Percentiles rank a stretch among this genome's conserved stretches.
These are phyloP conservation scores for Ophiocytium majus DNA, from an alignment of 352 stramenopile species.

Conservation along the genomic window DNA sequence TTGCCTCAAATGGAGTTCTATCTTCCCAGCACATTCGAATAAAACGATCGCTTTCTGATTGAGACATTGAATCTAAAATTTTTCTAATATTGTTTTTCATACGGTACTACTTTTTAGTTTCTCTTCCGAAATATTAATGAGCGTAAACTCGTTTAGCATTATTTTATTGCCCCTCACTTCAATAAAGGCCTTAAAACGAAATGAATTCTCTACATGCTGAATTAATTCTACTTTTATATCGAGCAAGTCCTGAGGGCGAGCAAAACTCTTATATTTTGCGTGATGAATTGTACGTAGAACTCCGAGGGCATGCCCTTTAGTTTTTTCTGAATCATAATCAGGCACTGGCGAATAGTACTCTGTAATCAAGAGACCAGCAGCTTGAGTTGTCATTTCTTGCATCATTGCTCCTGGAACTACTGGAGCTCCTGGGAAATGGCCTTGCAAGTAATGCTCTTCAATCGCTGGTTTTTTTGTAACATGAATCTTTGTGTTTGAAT, in stretches of 20 bases:
- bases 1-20: too few species aligned
- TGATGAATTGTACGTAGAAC: not conserved
- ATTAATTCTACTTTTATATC: not conserved
- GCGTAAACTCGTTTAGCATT: slow-evolving; percentile 6
- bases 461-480: not conserved
- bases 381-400: slow-evolving; percentile 13
- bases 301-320: not conserved
- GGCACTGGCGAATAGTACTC: not conserved
- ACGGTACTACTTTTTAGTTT: too few species aligned
- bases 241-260: not conserved
- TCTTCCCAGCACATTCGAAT: too few species aligned
- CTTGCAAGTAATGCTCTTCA: not conserved
- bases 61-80: too few species aligned
- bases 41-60: too few species aligned
- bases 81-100: too few species aligned
- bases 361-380: not conserved
- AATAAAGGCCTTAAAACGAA: not conserved
- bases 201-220: not conserved
- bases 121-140: slow-evolving; percentile 9
- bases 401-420: slow-evolving; percentile 11
- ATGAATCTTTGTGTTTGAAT: slow-evolving; percentile 4
- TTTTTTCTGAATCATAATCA: slow-evolving; percentile 19
- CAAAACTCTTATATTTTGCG: slow-evolving; percentile 6
- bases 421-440: slow-evolving; percentile 4
- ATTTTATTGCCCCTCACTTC: not conserved